phyloP scores from a whole-genome alignment of 768 basidiomycete genomes.

The Leccinum obscurum region DNA sequence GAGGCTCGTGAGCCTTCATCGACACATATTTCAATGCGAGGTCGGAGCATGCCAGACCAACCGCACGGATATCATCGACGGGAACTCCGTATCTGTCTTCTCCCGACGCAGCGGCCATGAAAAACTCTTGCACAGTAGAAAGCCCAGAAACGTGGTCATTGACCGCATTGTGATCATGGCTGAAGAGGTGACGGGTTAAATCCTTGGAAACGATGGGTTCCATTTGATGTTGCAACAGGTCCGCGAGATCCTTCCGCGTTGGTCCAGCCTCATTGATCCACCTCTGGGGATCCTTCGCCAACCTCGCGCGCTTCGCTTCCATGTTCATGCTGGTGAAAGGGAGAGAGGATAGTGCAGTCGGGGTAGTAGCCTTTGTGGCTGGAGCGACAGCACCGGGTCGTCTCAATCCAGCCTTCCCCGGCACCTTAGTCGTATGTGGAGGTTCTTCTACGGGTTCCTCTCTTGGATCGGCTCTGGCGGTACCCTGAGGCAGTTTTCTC shows the following conservation, averaged over 20 bases:
- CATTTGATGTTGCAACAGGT: slow-evolving; percentile 89
- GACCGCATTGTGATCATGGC: slow-evolving; percentile 93
- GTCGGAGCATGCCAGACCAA: slow-evolving; percentile 86
- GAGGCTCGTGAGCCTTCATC: slow-evolving; percentile 85
- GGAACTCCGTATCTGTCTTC: slow-evolving; percentile 51
- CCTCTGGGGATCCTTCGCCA: slow-evolving; percentile 71
- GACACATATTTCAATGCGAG: slow-evolving; percentile 92
- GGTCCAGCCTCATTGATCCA: slow-evolving; percentile 89
- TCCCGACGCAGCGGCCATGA: slow-evolving; percentile 53
- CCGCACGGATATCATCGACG: slow-evolving; percentile 51
- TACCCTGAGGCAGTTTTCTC: slow-evolving; percentile 67
- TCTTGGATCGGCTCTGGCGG: slow-evolving; percentile 46
- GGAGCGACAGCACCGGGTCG: slow-evolving; percentile 39
- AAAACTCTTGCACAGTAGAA: slow-evolving; percentile 73
- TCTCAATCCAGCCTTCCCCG: slow-evolving; percentile 44
- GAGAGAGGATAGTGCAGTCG: slow-evolving; percentile 33
- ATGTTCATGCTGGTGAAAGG: slow-evolving; percentile 36
- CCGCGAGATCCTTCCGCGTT: slow-evolving; percentile 83
- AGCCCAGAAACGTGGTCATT: slow-evolving; percentile 89
- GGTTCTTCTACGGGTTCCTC: slow-evolving; percentile 39
- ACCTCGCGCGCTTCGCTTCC: slow-evolving; percentile 58
- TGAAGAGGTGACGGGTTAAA: slow-evolving; percentile 77
- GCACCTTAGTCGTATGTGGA: slow-evolving; percentile 31
- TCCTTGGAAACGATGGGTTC: slow-evolving; percentile 79
- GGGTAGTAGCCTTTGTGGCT: slow-evolving; percentile 33